Evolutionary conservation across 164 flowering plant species (phyloP).

Genomic region (Pachysandra terminalis): DNA sequence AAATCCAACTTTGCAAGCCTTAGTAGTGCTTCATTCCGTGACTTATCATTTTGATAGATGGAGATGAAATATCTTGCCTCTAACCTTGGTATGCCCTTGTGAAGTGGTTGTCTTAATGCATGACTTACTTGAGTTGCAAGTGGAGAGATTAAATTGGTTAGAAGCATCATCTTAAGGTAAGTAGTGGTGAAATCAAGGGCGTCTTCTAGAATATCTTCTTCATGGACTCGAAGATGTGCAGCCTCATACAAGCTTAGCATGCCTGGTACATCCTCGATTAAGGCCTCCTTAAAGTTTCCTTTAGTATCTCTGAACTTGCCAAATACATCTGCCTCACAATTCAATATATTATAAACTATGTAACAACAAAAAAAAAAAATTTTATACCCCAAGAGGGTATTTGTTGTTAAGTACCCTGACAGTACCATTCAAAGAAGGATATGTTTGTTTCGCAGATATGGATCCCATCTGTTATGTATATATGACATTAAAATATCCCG

Average conservation of each 20-base stretch:
- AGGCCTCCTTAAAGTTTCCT: not conserved
- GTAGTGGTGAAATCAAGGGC: slow-evolving; percentile 17
- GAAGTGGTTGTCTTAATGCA: slow-evolving; percentile 10
- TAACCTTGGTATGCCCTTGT: slow-evolving; percentile 7
- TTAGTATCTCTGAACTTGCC: not conserved
- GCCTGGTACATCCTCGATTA: not conserved
- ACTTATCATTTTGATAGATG: slow-evolving; percentile 6
- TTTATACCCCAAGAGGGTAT: too few relatives aligned
- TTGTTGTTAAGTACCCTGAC: too few relatives aligned
- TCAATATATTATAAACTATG: not conserved
- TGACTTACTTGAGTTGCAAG: slow-evolving; percentile 9
- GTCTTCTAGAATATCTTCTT: slow-evolving; percentile 23
- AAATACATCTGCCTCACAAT: not conserved
- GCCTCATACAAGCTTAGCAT: slow-evolving; percentile 14
- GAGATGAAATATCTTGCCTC: slow-evolving; percentile 15
- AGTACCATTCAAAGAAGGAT: too few relatives aligned
- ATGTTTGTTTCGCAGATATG: too few relatives aligned
- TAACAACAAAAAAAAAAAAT: too few relatives aligned
- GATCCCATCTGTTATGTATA: too few relatives aligned
- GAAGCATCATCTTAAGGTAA: not conserved
- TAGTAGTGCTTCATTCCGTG: slow-evolving; percentile 11
- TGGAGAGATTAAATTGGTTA: not conserved
- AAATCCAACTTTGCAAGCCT: slow-evolving; percentile 24
- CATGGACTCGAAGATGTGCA: slow-evolving; percentile 11
- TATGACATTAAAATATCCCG: too few relatives aligned